Evolutionary conservation across 2,329 filamentous ascomycete species (phyloP).

Genomic region (Cladophialophora immunda): DNA sequence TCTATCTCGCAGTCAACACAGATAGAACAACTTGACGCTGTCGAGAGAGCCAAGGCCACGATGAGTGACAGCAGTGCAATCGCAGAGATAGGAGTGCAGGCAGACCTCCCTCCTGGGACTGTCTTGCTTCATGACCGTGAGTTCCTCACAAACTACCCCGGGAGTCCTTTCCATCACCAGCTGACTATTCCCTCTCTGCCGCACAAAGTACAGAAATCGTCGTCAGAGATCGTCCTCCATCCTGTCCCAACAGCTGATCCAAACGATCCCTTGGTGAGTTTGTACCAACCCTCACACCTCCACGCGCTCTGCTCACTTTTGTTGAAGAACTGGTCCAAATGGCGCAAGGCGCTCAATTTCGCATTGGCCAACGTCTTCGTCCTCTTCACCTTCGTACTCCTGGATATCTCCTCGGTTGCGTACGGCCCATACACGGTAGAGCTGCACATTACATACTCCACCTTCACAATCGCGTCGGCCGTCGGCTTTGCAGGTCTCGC

Average conservation of each 20-base stretch:
- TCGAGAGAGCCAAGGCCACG: too few species aligned
- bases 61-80: too few species aligned
- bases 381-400: conserved; percentile 41
- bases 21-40: too few species aligned
- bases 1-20: too few species aligned
- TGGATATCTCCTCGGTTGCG: conserved; percentile 49
- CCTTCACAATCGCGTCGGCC: conserved; percentile 54
- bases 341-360: conserved; percentile 43
- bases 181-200: too few species aligned
- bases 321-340: conserved; percentile 40
- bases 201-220: conserved; percentile 17
- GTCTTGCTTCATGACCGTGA: too few species aligned
- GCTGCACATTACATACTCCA: conserved; percentile 48
- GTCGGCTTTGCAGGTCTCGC: conserved; percentile 52
- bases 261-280: conserved; percentile 41
- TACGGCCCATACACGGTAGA: conserved; percentile 53
- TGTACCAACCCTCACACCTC: background rate
- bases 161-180: too few species aligned
- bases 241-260: conserved; percentile 43
- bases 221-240: conserved; percentile 36
- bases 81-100: too few species aligned
- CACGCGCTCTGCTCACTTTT: too few species aligned
- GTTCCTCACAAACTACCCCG: too few species aligned
- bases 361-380: conserved; percentile 42
- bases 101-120: too few species aligned